phyloP scores from a whole-genome alignment of 176 grass and related monocot species.

The Aegilops bicornis region DNA sequence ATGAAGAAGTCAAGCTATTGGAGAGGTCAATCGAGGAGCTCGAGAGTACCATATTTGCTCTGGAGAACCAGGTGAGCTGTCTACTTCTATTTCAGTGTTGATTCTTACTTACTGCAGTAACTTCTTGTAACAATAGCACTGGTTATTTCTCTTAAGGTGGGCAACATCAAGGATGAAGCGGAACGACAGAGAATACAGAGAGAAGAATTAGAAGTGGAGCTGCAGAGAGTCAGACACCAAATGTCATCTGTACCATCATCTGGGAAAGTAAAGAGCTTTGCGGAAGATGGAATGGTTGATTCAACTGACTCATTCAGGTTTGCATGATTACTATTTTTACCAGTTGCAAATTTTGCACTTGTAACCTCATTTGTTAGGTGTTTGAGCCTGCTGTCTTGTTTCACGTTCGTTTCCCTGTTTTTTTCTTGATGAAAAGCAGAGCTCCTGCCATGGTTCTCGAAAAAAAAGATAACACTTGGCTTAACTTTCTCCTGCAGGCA shows the following conservation, averaged over 20 bases:
- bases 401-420: not conserved
- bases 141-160: constrained; percentile 55
- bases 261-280: constrained; percentile 27
- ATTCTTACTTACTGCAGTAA: not conserved
- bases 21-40: constrained; percentile 82
- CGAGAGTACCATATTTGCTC: constrained; percentile 75
- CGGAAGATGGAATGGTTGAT: constrained; percentile 44
- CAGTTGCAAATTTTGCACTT: not conserved
- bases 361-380: not conserved
- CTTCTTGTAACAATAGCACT: constrained; percentile 7
- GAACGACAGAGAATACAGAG: constrained; percentile 67
- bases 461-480: not conserved
- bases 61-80: constrained; percentile 77
- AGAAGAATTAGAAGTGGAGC: constrained; percentile 77
- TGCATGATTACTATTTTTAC: constrained; percentile 24
- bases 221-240: constrained; percentile 77
- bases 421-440: not conserved
- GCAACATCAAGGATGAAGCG: constrained; percentile 77
- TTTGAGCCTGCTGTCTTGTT: not conserved
- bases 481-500: constrained; percentile 34
- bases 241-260: constrained; percentile 49
- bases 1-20: constrained; percentile 90
- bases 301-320: constrained; percentile 43
- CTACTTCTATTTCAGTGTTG: constrained; percentile 19
- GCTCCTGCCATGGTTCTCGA: not conserved